These are phyloP conservation scores for Cymodocea nodosa DNA, from an alignment of 116 monocot genomes.

Conservation along the genomic window DNA sequence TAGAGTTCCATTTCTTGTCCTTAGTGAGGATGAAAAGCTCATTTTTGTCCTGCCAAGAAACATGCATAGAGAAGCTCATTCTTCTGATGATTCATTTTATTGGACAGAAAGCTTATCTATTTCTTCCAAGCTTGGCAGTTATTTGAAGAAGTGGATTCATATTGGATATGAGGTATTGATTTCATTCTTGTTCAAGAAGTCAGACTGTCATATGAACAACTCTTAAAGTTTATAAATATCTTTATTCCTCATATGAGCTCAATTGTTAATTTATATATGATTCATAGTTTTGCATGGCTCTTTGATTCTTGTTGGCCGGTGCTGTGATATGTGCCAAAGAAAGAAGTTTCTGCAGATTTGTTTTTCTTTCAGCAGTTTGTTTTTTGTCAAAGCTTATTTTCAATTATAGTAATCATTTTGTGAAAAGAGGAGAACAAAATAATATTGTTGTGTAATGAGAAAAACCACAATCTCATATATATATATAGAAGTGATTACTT, in stretches of 20 bases:
- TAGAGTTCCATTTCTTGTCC: slow-evolving; percentile 51
- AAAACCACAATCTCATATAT: too few species aligned
- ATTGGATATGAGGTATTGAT: slow-evolving; percentile 65
- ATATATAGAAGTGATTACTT: too few species aligned
- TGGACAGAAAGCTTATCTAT: not conserved
- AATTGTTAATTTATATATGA: not conserved
- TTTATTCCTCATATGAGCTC: not conserved
- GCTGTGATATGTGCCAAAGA: too few species aligned
- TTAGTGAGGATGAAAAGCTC: slow-evolving; percentile 47
- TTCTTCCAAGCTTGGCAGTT: slow-evolving; percentile 27
- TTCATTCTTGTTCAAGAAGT: not conserved
- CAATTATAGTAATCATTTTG: too few species aligned
- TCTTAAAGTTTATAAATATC: not conserved
- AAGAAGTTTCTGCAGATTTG: too few species aligned
- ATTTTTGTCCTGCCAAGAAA: slow-evolving; percentile 44
- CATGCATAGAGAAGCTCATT: slow-evolving; percentile 41
- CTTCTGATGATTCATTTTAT: not conserved
- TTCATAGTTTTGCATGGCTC: too few species aligned
- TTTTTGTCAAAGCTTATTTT: too few species aligned
- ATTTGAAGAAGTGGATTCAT: slow-evolving; percentile 71
- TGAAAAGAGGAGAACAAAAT: too few species aligned
- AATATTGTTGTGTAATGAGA: too few species aligned
- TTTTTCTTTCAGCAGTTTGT: too few species aligned
- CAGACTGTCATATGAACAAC: not conserved
- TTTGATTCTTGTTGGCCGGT: too few species aligned